A percentile compares a stretch with the other conserved stretches of the same genome.
Evolutionary conservation across 73 alveolate genomes (phyloP).

Genomic region (Diophrys sp.): DNA sequence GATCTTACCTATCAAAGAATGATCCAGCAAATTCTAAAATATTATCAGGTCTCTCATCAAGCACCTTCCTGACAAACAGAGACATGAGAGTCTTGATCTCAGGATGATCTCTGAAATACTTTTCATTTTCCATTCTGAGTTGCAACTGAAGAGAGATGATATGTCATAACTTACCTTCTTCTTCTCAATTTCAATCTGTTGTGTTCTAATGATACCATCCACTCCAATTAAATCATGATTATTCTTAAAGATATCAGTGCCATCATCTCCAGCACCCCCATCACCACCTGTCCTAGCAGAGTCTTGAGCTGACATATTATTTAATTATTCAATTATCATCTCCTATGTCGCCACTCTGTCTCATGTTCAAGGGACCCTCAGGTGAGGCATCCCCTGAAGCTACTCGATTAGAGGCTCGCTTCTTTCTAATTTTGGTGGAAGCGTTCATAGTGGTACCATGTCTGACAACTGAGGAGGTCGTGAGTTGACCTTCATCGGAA

Average conservation of each 20-base stretch:
- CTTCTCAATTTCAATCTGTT: conserved; percentile 64
- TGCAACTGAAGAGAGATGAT: conserved; percentile 22
- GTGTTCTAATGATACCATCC: conserved; percentile 57
- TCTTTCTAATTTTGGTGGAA: too few relatives aligned
- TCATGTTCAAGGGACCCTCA: too few relatives aligned
- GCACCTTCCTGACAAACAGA: conserved; percentile 70
- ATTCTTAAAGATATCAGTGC: too few relatives aligned
- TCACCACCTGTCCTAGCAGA: too few relatives aligned
- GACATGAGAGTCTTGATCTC: conserved; percentile 73
- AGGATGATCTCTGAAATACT: conserved; percentile 85
- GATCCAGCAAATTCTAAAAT: conserved; percentile 81
- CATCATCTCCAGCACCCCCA: conserved; percentile 20
- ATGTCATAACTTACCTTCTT: conserved; percentile 45
- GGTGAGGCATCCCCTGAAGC: too few relatives aligned
- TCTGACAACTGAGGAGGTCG: too few relatives aligned
- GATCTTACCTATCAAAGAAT: conserved; percentile 83
- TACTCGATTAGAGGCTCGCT: too few relatives aligned
- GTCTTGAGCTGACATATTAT: too few relatives aligned
- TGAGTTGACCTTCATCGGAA: too few relatives aligned
- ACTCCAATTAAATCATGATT: conserved; percentile 69
- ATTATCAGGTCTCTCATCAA: conserved; percentile 87
- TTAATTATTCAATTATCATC: too few relatives aligned
- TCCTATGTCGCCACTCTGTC: too few relatives aligned
- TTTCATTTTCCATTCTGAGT: conserved; percentile 82
- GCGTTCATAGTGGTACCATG: too few relatives aligned